Evolutionary conservation across 2,329 filamentous ascomycete genomes (phyloP), one percentile per base, ranked within the genome.

Genomic region (Nectriaceae sp.): DNA sequence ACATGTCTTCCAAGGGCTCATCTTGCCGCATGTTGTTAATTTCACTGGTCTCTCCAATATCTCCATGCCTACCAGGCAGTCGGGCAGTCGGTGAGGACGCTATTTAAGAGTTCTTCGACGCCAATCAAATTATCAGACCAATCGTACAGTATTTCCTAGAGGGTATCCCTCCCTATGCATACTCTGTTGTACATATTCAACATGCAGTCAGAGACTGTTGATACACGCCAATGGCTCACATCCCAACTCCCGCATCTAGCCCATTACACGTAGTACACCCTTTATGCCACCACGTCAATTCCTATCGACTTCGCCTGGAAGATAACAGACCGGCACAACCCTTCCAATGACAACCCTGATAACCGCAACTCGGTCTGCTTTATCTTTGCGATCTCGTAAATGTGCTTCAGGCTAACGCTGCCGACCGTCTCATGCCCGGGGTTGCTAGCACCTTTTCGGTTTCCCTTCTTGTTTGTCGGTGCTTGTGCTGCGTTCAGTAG

Each of bases 381-480:
- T 65, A 99, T 95, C 78, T 90, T 92, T 57, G 94, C 94, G 71
- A 99, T 97, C 75, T 97, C 93, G 73, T 91, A 97, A 19, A 99
- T 77, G 73, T 99, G 94, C 78, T 99, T 99, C 64, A 99, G 74
- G 63, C 88, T 94, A 47, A 99, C 80, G 3, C 83, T 87, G 49
- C 93, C 94, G n/a, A 96, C 83, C 6, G 76, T 83, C 59, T 96
- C 90, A 52, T 86, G 78, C 1, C 86, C 88, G 0, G 90, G 88
- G 46, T 84, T 87, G 64, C 77, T 78, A 1, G 91, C 89, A 11
- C 91, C 94, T 64, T 90, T 82, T 59, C 90, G 77, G 63, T 89
- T 88, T 63, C 87, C 87, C 70, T 93, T 89, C 65, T 85, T 91
- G 47, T 79, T 78, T 39, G 79, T 67, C 5, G 87, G 80, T 5